Base-by-base conservation (phyloP, 306 rosid genomes). In the Ormosia emarginata region DNA sequence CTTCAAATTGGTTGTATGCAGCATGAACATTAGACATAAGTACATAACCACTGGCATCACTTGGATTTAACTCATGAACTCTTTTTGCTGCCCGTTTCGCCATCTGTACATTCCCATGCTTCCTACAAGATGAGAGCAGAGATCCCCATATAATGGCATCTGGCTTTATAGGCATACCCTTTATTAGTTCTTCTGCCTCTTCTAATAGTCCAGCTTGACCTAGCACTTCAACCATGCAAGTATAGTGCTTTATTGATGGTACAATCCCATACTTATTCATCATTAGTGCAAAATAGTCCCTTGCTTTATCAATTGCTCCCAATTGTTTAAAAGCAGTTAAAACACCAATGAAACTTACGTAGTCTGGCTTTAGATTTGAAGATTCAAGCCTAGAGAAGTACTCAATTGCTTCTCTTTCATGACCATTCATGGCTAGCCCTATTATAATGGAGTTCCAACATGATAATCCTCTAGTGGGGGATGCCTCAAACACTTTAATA, bases 141-240 rank as follows among this genome's bases (percentile, higher is more conserved):
- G 94, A 89, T 4, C 97, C 99, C 98, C 98, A 93, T 64, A 95
- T 88, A 64, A 93, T 86, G 24, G 90, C 87, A 79, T 92, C 98
- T 7, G 90, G 86, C 69, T 93, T 18, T 64, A 88, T 49, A 66
- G 93, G 80, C 94, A 95, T 88, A 15, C 61, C 80, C 65, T 68
- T 52, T 64, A 90, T 89, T 39, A 95, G 75, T 74, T 81, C 84
- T 50, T 91, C 98, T 34, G 95, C 99, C 86, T 93, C 99, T 89
- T 90, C 94, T 47, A 93, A 81, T 39, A 87, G 84, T 62, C 85
- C 91, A 15, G 89, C 95, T 81, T 86, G 90, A 79, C 99, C 94
- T 36, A 93, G 67, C 75, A 93, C 88, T 76, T 91, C 93, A 41
- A 95, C 96, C 93, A 92, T 82, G 86, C 93, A 90, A 84, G 87